Evolutionary conservation across 169 alveolate species (phyloP).

Genomic region (Hammondia hammondi): DNA sequence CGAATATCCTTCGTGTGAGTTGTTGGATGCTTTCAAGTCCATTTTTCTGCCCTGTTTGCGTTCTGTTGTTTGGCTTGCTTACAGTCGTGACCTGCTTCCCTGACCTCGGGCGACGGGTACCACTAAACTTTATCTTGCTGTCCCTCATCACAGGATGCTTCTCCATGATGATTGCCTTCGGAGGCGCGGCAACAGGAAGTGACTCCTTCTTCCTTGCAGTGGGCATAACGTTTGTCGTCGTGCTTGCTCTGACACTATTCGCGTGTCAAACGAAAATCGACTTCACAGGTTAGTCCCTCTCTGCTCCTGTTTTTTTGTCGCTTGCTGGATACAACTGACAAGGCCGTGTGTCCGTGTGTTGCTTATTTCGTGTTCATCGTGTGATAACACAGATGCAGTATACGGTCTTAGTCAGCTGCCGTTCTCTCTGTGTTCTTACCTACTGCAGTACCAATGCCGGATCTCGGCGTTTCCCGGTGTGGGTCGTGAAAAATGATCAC

Average conservation of each 20-base stretch:
- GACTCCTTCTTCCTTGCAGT: slow-evolving; percentile 74
- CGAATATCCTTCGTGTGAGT: too few relatives aligned
- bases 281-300: slow-evolving; percentile 81
- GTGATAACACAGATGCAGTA: too few relatives aligned
- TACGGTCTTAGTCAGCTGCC: too few relatives aligned
- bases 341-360: too few relatives aligned
- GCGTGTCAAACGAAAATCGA: slow-evolving; percentile 85
- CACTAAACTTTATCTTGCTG: slow-evolving; percentile 54
- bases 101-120: slow-evolving; percentile 39
- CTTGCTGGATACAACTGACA: too few relatives aligned
- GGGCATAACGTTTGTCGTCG: slow-evolving; percentile 81
- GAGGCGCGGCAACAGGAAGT: slow-evolving; percentile 48
- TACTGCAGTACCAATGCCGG: too few relatives aligned
- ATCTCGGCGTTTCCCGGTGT: too few relatives aligned
- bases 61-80: background rate
- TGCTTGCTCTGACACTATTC: slow-evolving; percentile 79
- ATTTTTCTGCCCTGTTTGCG: background rate
- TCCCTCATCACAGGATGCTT: slow-evolving; percentile 42
- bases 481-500: too few relatives aligned
- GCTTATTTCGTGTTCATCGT: too few relatives aligned
- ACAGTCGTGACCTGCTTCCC: slow-evolving; percentile 61
- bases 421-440: too few relatives aligned
- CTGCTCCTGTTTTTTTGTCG: background rate
- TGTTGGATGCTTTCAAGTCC: background rate
- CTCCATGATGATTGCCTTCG: slow-evolving; percentile 39